Percentiles rank a stretch among this genome's conserved stretches.
phyloP scores from a whole-genome alignment of 2,329 filamentous ascomycete genomes.

The Herpotrichia juniperi region DNA sequence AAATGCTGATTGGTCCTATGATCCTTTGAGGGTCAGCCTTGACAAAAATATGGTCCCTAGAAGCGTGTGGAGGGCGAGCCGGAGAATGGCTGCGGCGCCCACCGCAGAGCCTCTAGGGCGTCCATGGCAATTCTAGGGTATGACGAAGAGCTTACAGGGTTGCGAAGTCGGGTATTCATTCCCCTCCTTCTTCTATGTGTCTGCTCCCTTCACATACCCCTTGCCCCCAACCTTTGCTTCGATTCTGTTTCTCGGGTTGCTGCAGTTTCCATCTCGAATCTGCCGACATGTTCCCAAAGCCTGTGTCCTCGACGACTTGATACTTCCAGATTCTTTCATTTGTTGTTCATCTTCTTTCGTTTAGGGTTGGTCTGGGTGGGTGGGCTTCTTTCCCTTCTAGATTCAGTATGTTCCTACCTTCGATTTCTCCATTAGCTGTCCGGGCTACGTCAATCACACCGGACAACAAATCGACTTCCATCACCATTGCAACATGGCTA shows the following conservation, averaged over 20 bases:
- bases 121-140: slow-evolving; percentile 3
- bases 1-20: neutral
- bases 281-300: slow-evolving; percentile 13
- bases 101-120: slow-evolving; percentile 19
- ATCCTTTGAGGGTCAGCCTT: slow-evolving; percentile 19
- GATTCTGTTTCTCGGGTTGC: neutral
- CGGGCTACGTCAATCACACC: slow-evolving; percentile 10
- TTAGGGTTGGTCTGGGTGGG: slow-evolving; percentile 11
- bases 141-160: slow-evolving; percentile 16
- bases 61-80: neutral
- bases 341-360: slow-evolving; percentile 17
- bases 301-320: slow-evolving; percentile 5
- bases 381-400: slow-evolving; percentile 9
- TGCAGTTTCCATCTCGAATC: neutral
- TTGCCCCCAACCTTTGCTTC: slow-evolving; percentile 2
- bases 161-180: slow-evolving; percentile 10
- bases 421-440: slow-evolving; percentile 10
- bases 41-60: slow-evolving; percentile 21
- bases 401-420: slow-evolving; percentile 22
- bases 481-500: slow-evolving; percentile 34
- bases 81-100: slow-evolving; percentile 8
- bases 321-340: slow-evolving; percentile 11
- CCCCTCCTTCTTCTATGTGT: slow-evolving; percentile 4
- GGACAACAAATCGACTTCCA: slow-evolving; percentile 23
- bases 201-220: neutral